phyloP scores from a whole-genome alignment of 306 rosid species.

The Parietaria judaica region DNA sequence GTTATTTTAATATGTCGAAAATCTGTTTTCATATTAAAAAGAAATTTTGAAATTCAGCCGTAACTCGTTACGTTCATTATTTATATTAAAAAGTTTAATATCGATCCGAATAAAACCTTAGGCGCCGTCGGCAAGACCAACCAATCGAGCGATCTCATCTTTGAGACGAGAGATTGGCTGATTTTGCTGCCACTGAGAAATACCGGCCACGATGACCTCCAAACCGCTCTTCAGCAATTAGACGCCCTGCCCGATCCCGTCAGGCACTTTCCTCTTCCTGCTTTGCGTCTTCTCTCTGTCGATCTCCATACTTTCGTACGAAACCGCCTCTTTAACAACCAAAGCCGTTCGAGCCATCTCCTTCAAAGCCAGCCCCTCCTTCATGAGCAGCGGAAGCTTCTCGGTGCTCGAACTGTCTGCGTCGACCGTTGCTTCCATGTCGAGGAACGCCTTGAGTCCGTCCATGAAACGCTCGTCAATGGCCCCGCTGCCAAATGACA shows the following conservation, averaged over 20 bases:
- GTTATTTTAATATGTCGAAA: no score
- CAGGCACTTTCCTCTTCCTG: slow-evolving; percentile 74
- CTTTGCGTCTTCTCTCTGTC: slow-evolving; percentile 29
- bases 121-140: slow-evolving; percentile 38
- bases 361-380: slow-evolving; percentile 62
- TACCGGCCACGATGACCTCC: slow-evolving; percentile 55
- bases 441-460: slow-evolving; percentile 53
- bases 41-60: no score
- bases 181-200: slow-evolving; percentile 57
- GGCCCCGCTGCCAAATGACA: slow-evolving; percentile 45
- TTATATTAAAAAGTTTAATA: no score
- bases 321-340: slow-evolving; percentile 23
- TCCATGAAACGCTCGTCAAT: slow-evolving; percentile 50
- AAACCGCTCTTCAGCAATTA: slow-evolving; percentile 62
- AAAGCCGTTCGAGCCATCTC: slow-evolving; percentile 40
- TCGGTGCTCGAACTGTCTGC: slow-evolving; percentile 41
- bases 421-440: slow-evolving; percentile 58
- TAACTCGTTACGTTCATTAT: no score
- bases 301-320: slow-evolving; percentile 27
- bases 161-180: slow-evolving; percentile 53
- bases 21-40: no score
- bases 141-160: slow-evolving; percentile 52
- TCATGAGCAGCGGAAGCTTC: slow-evolving; percentile 51
- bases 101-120: no score
- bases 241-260: slow-evolving; percentile 62